Percentiles rank a stretch among this genome's conserved stretches.
These are phyloP conservation scores for Sarocladium oryzae DNA, from an alignment of 2,329 filamentous ascomycete genomes.

Conservation along the genomic window DNA sequence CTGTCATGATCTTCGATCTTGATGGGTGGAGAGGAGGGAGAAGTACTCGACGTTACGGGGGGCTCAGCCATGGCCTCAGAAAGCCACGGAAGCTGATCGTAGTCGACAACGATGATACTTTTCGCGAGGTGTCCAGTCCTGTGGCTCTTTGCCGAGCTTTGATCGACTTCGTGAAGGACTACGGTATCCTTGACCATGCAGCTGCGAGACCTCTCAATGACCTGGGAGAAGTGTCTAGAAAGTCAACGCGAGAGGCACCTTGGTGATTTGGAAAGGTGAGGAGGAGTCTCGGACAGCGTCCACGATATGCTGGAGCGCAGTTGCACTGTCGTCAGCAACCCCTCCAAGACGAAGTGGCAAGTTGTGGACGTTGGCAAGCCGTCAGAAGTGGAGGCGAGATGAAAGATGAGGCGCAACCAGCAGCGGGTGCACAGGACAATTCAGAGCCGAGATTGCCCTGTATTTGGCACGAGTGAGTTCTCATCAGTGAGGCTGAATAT, in stretches of 20 bases:
- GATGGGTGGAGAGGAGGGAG: slow-evolving; percentile 22
- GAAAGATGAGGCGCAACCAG: no score
- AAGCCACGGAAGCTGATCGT: not conserved
- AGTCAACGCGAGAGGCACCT: not conserved
- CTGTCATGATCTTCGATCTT: slow-evolving; percentile 22
- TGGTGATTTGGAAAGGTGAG: no score
- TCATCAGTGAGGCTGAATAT: not conserved
- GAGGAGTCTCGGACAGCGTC: no score
- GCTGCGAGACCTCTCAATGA: no score
- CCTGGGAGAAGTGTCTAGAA: no score
- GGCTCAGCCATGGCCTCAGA: not conserved
- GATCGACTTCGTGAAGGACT: no score
- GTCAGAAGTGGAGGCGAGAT: no score
- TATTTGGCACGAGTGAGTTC: not conserved
- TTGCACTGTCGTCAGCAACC: slow-evolving; percentile 1
- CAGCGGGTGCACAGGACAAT: no score
- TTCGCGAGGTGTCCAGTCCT: not conserved
- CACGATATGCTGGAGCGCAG: not conserved
- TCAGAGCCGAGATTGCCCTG: no score
- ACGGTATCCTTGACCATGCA: no score
- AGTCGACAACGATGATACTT: not conserved
- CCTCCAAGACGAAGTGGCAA: not conserved
- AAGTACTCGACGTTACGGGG: not conserved
- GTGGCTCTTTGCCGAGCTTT: not conserved
- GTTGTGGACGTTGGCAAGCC: not conserved